A percentile compares a stretch with the other conserved stretches of the same genome.
These are phyloP conservation scores for Endocladia muricata DNA, from an alignment of 31 red algal species.

Conservation along the genomic window DNA sequence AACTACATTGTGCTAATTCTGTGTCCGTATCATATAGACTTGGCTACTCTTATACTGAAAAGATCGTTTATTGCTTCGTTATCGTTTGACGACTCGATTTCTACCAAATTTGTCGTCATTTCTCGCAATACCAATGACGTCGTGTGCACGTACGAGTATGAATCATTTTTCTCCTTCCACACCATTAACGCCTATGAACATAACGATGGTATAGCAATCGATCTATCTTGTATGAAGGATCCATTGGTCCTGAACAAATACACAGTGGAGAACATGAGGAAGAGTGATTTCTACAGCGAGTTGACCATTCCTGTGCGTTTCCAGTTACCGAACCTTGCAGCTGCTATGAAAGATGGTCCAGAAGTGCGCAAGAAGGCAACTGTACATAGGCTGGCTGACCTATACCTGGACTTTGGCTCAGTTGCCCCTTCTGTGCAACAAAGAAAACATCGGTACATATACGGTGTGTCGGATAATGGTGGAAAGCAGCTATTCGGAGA, in stretches of 20 bases:
- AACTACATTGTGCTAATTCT: slow-evolving; percentile 45
- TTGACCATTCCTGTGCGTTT: not conserved
- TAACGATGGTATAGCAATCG: slow-evolving; percentile 25
- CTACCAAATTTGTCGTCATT: slow-evolving; percentile 38
- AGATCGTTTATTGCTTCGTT: slow-evolving; percentile 21
- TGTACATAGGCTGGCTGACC: not conserved
- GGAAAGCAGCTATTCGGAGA: not conserved
- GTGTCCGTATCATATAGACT: slow-evolving; percentile 35
- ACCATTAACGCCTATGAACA: slow-evolving; percentile 63
- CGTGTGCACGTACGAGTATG: slow-evolving; percentile 25
- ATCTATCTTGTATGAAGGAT: slow-evolving; percentile 37
- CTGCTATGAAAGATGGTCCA: not conserved
- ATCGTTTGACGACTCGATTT: slow-evolving; percentile 13
- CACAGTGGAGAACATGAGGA: slow-evolving; percentile 42
- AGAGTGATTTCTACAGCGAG: not conserved
- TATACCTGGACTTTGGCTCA: slow-evolving; percentile 16
- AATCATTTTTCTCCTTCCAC: slow-evolving; percentile 60
- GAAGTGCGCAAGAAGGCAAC: not conserved
- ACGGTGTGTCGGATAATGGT: slow-evolving; percentile 18
- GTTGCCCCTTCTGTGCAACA: slow-evolving; percentile 2
- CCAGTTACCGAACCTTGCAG: not conserved
- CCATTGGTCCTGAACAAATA: slow-evolving; percentile 34
- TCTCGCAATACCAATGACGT: slow-evolving; percentile 12
- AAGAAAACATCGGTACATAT: slow-evolving; percentile 23
- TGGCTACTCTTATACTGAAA: slow-evolving; percentile 26